These are phyloP conservation scores for Suillus plorans DNA, from an alignment of 768 basidiomycete species.

Conservation along the genomic window DNA sequence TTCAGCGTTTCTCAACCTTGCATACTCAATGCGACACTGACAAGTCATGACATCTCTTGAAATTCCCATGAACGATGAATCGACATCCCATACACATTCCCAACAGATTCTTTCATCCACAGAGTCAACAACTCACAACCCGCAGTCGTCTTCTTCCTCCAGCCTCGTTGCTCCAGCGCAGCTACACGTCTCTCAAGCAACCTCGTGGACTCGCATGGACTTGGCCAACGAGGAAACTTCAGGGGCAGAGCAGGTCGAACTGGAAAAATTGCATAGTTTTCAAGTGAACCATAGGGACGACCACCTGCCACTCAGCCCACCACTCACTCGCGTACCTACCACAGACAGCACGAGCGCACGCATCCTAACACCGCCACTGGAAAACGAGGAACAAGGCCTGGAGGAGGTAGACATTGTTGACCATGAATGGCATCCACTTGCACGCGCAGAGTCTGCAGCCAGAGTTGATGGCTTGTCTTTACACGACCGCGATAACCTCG, in stretches of 20 bases:
- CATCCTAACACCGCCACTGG: slow-evolving; percentile 5
- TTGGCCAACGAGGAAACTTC: not conserved
- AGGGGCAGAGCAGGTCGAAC: slow-evolving; percentile 12
- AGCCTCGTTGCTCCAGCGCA: slow-evolving; percentile 17
- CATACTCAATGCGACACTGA: slow-evolving; percentile 17
- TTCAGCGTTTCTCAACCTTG: not conserved
- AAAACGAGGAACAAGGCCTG: slow-evolving; percentile 3
- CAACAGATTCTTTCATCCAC: slow-evolving; percentile 1
- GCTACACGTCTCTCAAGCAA: slow-evolving; percentile 18
- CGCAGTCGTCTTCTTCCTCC: slow-evolving; percentile 14
- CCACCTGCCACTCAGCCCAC: slow-evolving; percentile 31
- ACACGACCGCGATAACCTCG: slow-evolving; percentile 14
- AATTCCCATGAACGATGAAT: slow-evolving; percentile 18
- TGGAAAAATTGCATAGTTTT: not conserved
- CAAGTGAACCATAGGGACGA: slow-evolving; percentile 8
- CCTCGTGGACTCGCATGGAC: slow-evolving; percentile 28
- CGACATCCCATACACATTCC: slow-evolving; percentile 7
- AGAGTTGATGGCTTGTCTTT: slow-evolving; percentile 17
- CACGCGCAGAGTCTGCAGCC: slow-evolving; percentile 8
- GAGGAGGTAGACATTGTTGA: slow-evolving; percentile 23
- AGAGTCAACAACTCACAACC: not conserved
- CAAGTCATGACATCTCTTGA: slow-evolving; percentile 29
- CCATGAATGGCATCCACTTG: slow-evolving; percentile 27
- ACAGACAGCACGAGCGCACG: slow-evolving; percentile 11
- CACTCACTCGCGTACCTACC: slow-evolving; percentile 28